Conservation (phyloP, 2,329 filamentous ascomycete genomes). For the Bipolaris cookei region DNA sequence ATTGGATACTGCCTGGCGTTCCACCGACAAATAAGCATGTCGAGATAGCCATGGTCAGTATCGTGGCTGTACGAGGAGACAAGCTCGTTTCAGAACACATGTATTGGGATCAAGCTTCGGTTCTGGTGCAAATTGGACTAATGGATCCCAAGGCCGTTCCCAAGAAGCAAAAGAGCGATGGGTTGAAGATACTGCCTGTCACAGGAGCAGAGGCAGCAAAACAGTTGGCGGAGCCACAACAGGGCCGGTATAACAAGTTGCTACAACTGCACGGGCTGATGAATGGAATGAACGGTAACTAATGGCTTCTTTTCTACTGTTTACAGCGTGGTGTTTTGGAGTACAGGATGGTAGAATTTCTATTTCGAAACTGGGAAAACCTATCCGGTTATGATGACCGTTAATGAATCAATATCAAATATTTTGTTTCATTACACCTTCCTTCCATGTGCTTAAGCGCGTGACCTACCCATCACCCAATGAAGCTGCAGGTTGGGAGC, state of each 20-base stretch:
- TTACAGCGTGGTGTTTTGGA: constrained; percentile 16
- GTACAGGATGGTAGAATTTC: background rate
- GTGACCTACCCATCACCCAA: constrained; percentile 59
- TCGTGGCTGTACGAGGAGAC: constrained; percentile 61
- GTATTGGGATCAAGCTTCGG: constrained; percentile 66
- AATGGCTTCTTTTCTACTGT: constrained; percentile 1
- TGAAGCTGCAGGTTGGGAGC: constrained; percentile 75
- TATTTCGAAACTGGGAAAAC: background rate
- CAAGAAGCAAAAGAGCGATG: constrained; percentile 47
- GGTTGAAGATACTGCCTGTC: constrained; percentile 52
- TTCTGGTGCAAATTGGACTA: constrained; percentile 62
- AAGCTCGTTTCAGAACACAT: constrained; percentile 63
- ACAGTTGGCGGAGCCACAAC: constrained; percentile 51
- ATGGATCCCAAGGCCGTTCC: constrained; percentile 62
- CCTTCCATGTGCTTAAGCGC: background rate
- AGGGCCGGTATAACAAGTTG: constrained; percentile 51
- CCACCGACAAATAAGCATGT: constrained; percentile 62
- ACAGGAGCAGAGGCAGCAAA: constrained; percentile 51
- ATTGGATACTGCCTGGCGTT: constrained; percentile 65
- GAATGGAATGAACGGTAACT: constrained; percentile 33
- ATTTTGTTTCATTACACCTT: background rate
- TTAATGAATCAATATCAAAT: background rate
- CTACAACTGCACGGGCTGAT: constrained; percentile 46
- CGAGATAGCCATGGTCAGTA: constrained; percentile 62
- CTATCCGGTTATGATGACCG: background rate